Base-by-base conservation (phyloP, 768 basidiomycete species). In the Naganishia vishniacii region DNA sequence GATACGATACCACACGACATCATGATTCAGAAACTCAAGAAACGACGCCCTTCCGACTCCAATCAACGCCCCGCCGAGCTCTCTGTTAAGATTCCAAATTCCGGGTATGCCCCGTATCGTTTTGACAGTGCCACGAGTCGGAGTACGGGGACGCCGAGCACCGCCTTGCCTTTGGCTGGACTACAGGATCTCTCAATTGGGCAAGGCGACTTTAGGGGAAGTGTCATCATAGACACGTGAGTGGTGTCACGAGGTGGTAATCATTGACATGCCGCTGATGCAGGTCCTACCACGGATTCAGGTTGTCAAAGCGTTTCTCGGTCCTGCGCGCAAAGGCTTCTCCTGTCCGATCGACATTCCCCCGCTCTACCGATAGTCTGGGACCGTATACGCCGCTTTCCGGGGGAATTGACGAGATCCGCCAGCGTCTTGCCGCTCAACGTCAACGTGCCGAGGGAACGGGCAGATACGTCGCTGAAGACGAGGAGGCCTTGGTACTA, bases 1-100 rank as follows among this genome's bases (percentile, higher is more conserved):
- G n/a, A n/a, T n/a, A n/a, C n/a, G n/a, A n/a, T n/a, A n/a, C n/a
- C n/a, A 48, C 28, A 18, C 47, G 11, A 13, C 20, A n/a, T 28
- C 13, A 48, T 53, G 40, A 63, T 63, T 34, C 48, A 51, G 20
- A 63, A 63, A 46, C 62, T 63, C 13, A 51, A 51, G 49, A 63
- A 63, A 51, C 48, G 62, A 25, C 48, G 62, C n/a, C 62, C 62
- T 13, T 63, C 62, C 4, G 62, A 32, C 1, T 13, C 48, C 5
- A 48, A 37, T 12, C 48, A 34, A 5, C 46, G 61, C 5, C 31
- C 61, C 0, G 32, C 20, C 0, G 25, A 53, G 15, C 18, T 32
- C 15, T 41, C 49, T 15, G 46, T 47, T 6, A 12, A 20, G 47
- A 62, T 37, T n/a, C 32, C 26, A 11, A 51, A 4, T 41, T 41